Conservation (phyloP, 495 filamentous ascomycete species). For the Pseudevernia furfuracea region DNA sequence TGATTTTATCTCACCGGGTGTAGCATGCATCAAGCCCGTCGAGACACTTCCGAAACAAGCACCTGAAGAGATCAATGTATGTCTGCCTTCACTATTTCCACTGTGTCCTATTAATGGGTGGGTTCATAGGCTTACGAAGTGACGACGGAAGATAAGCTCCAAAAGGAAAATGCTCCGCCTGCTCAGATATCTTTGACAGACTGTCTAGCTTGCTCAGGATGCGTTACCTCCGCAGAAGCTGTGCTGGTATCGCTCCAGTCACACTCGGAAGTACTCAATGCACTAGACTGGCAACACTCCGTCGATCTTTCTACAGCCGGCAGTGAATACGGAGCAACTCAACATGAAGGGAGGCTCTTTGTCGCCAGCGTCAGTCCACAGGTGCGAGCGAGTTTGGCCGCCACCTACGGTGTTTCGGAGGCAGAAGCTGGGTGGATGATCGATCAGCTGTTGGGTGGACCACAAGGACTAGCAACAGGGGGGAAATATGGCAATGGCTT, state of each 20-base stretch:
- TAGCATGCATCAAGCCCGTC: conserved; percentile 96
- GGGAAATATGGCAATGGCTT: conserved; percentile 70
- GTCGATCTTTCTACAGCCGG: conserved; percentile 26
- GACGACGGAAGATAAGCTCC: conserved; percentile 75
- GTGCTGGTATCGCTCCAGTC: conserved; percentile 89
- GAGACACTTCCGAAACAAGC: conserved; percentile 68
- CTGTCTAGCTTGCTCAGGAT: conserved; percentile 94
- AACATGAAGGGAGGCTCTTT: conserved; percentile 59
- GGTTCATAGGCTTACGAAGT: conserved; percentile 73
- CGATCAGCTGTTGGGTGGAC: conserved; percentile 65
- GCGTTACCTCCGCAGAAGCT: conserved; percentile 94
- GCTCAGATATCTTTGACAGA: conserved; percentile 95
- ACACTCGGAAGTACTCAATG: conserved; percentile 78
- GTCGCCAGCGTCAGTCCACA: conserved; percentile 90
- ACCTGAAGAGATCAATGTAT: conserved; percentile 25
- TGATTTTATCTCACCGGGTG: conserved; percentile 95
- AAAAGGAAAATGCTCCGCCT: conserved; percentile 46
- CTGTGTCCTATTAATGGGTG: conserved; percentile 12
- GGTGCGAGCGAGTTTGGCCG: conserved; percentile 76
- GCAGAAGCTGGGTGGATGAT: conserved; percentile 73
- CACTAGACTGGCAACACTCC: conserved; percentile 61
- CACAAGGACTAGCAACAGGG: conserved; percentile 56
- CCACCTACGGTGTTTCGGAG: conserved; percentile 65
- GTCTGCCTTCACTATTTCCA: neutral
- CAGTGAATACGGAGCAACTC: conserved; percentile 27